Evolutionary conservation across 768 basidiomycete species (phyloP).

Genomic region (Saitozyma sp.): DNA sequence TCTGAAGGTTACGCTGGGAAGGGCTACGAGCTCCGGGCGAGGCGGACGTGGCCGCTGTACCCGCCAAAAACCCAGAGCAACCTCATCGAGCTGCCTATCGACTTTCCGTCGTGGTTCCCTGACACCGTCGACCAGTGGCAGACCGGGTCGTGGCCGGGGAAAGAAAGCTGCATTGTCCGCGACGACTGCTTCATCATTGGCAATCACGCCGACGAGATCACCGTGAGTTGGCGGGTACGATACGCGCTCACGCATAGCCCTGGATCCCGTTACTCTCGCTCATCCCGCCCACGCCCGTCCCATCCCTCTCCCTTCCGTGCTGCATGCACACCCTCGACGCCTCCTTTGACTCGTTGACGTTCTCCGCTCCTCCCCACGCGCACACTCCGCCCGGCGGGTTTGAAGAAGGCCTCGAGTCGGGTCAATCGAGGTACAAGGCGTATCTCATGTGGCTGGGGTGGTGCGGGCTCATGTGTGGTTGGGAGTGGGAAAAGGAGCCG

Average conservation of each 20-base stretch:
- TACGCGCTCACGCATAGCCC: slow-evolving; percentile 55
- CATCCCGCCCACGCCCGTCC: slow-evolving; percentile 37
- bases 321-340: slow-evolving; percentile 66
- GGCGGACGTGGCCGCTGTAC: slow-evolving; percentile 81
- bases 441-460: slow-evolving; percentile 86
- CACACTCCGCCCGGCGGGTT: slow-evolving; percentile 45
- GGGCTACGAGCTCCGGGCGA: slow-evolving; percentile 82
- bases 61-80: slow-evolving; percentile 63
- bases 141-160: slow-evolving; percentile 29
- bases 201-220: slow-evolving; percentile 94
- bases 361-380: slow-evolving; percentile 37
- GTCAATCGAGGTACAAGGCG: slow-evolving; percentile 67
- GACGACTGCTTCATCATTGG: slow-evolving; percentile 76
- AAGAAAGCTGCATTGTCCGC: slow-evolving; percentile 49
- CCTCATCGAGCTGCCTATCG: slow-evolving; percentile 69
- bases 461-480: slow-evolving; percentile 72
- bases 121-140: slow-evolving; percentile 42
- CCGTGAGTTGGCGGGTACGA: slow-evolving; percentile 49
- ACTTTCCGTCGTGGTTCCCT: slow-evolving; percentile 59
- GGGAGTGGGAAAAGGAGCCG: slow-evolving; percentile 80
- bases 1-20: slow-evolving; percentile 79
- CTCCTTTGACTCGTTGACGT: slow-evolving; percentile 60
- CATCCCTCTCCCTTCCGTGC: slow-evolving; percentile 70
- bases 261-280: slow-evolving; percentile 83
- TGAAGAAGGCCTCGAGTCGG: slow-evolving; percentile 55